Evolutionary conservation across 176 grass and related monocot genomes (phyloP), one percentile per base, ranked within the genome.

Genomic region (Luzula sylvatica): DNA sequence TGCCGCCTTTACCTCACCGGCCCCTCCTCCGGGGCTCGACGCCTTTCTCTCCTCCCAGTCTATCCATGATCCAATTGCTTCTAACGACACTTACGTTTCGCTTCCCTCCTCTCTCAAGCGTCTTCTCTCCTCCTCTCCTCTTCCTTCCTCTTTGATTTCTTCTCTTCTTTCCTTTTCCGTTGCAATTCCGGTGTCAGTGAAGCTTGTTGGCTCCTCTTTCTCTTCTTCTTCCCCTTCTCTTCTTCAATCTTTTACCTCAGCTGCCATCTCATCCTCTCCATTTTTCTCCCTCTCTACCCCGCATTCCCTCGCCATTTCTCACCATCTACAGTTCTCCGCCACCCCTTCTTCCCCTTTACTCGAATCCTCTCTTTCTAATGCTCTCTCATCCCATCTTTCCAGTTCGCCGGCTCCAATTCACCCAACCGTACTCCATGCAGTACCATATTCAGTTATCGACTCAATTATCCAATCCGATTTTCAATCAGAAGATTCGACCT

Each of bases 381-480:
- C 79, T 27, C 58, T 78, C 17, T 71, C 46, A 26, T 50, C 56
- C 11, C 77, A 85, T 51, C 81, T 85, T 45, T 38, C 69, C 4
- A 52, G 61, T 1, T 42, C 78, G 24, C 66, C 79, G 1, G 49
- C 77, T 45, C 89, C 89, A 8, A 78, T 94, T 66, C 78, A 94
- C 52, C 20, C 61, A n/a, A 62, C 50, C 28, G 55, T 63, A 4
- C 76, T 88, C 57, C 78, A 65, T 5, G 67, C 76, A n/a, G 92
- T 96, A 2, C 81, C 92, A 2, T 90, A 86, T 81, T 71, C 78
- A 3, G 14, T 82, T 0, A 72, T 90, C 44, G 78, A 98, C 38
- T 58, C 55, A 1, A 72, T 98, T 41, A 56, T 98, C 40, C 62
- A 71, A 1, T 61, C 73, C 16, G 85, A 98, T 68, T 90, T 82